Conservation (phyloP, 768 basidiomycete genomes). For the Boletus patriciae region DNA sequence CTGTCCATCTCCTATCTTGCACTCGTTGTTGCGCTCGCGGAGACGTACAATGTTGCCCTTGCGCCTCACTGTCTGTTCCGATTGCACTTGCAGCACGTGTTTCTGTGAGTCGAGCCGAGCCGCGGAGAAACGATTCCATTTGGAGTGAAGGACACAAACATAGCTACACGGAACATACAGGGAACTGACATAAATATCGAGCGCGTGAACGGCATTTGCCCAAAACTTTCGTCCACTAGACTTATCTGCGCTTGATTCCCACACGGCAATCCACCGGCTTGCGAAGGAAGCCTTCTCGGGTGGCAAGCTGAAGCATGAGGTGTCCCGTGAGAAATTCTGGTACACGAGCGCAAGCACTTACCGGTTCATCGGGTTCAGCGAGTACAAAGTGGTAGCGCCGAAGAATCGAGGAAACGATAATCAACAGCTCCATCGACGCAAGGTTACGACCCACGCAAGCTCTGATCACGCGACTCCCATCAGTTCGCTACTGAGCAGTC, state of each 20-base stretch:
- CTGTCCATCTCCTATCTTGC: no score
- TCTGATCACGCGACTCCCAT: slow-evolving; percentile 35
- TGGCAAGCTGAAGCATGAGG: slow-evolving; percentile 51
- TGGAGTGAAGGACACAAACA: not conserved
- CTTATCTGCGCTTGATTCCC: slow-evolving; percentile 65
- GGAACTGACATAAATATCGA: not conserved
- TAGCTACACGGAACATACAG: not conserved
- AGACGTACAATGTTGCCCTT: no score
- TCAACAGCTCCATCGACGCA: slow-evolving; percentile 73
- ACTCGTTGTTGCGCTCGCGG: no score
- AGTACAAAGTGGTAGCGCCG: slow-evolving; percentile 75
- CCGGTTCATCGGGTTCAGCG: slow-evolving; percentile 55
- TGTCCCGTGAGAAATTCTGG: slow-evolving; percentile 7
- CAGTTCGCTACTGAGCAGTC: not conserved
- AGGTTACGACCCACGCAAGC: slow-evolving; percentile 85
- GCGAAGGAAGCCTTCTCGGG: slow-evolving; percentile 83
- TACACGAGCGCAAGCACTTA: slow-evolving; percentile 32
- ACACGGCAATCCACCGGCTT: slow-evolving; percentile 76
- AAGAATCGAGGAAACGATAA: slow-evolving; percentile 80
- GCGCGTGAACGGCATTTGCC: not conserved
- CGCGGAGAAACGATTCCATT: not conserved
- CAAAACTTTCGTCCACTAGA: slow-evolving; percentile 10
- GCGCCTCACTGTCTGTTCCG: no score
- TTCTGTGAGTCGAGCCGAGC: not conserved
- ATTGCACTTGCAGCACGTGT: no score